A percentile compares a stretch with the other conserved stretches of the same genome.
phyloP scores from a whole-genome alignment of 2,329 filamentous ascomycete genomes.

The Raffaelea ambrosiae region DNA sequence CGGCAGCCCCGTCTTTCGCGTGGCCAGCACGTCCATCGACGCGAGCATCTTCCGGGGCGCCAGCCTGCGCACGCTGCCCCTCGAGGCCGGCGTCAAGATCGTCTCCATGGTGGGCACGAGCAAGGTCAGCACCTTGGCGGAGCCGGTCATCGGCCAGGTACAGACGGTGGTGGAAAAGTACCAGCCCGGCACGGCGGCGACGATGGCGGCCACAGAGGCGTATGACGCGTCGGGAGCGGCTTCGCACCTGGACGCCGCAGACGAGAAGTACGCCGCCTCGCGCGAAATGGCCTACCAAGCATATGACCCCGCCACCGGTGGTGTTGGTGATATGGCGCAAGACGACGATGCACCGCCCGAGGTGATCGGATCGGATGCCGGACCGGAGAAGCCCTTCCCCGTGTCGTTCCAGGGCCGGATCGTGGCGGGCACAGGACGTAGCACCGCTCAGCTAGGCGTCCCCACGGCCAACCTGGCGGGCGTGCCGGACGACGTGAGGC shows the following conservation, averaged over 20 bases:
- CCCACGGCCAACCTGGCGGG: slow-evolving; percentile 46
- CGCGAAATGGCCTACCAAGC: slow-evolving; percentile 27
- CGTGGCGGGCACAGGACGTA: slow-evolving; percentile 32
- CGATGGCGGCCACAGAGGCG: slow-evolving; percentile 31
- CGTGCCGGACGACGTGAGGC: slow-evolving; percentile 42
- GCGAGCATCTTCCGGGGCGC: slow-evolving; percentile 55
- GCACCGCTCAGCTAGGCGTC: slow-evolving; percentile 30
- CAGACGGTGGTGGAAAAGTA: slow-evolving; percentile 30
- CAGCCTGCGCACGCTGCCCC: slow-evolving; percentile 53
- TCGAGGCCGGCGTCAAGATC: slow-evolving; percentile 56
- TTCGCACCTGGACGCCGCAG: slow-evolving; percentile 22
- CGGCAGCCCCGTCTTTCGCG: slow-evolving; percentile 57
- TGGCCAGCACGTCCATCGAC: slow-evolving; percentile 58
- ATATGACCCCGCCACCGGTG: slow-evolving; percentile 18
- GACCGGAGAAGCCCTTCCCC: slow-evolving; percentile 45
- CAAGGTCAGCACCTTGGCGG: slow-evolving; percentile 33
- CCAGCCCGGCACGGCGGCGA: slow-evolving; percentile 25
- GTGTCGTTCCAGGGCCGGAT: slow-evolving; percentile 42
- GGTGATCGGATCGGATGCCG: slow-evolving; percentile 39
- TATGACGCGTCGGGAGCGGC: slow-evolving; percentile 25
- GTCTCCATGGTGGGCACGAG: slow-evolving; percentile 40
- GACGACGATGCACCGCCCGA: slow-evolving; percentile 22
- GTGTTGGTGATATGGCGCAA: no score
- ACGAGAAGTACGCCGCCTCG: slow-evolving; percentile 25
- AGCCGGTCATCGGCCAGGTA: slow-evolving; percentile 26